Percentiles rank a stretch among this genome's conserved stretches.
Evolutionary conservation across 2,329 filamentous ascomycete genomes (phyloP).

Genomic region (Ramularia endophylla): DNA sequence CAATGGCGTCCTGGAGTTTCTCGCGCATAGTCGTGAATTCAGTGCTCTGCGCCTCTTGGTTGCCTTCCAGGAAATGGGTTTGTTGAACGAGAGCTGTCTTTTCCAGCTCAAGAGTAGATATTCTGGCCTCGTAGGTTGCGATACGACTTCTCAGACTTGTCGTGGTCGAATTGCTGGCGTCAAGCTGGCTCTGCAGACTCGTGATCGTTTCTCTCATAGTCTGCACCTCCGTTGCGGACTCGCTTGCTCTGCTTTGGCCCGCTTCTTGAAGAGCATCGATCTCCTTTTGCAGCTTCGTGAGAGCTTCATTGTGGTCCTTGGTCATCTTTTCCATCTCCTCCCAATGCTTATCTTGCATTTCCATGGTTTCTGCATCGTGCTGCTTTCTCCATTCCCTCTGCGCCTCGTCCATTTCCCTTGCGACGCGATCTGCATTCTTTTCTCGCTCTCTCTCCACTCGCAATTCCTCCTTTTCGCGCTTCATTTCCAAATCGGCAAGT

Average conservation of each 20-base stretch:
- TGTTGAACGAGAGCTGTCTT: conserved; percentile 72
- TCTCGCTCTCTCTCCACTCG: conserved; percentile 35
- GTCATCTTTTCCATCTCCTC: conserved; percentile 63
- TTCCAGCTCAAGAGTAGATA: conserved; percentile 64
- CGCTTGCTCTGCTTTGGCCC: conserved; percentile 50
- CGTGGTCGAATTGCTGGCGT: conserved; percentile 55
- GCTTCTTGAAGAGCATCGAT: conserved; percentile 46
- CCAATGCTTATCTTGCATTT: conserved; percentile 55
- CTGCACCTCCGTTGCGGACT: conserved; percentile 46
- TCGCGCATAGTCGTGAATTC: conserved; percentile 77
- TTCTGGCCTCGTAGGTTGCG: conserved; percentile 42
- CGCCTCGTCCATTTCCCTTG: conserved; percentile 44
- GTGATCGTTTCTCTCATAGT: conserved; percentile 24
- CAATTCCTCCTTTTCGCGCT: conserved; percentile 26
- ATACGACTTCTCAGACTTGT: conserved; percentile 52
- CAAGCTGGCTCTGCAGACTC: conserved; percentile 19
- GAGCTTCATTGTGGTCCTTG: conserved; percentile 56
- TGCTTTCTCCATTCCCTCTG: conserved; percentile 37
- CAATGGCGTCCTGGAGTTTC: conserved; percentile 70
- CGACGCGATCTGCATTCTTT: conserved; percentile 52
- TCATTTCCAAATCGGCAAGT: conserved; percentile 19
- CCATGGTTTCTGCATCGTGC: conserved; percentile 51
- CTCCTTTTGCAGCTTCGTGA: conserved; percentile 56
- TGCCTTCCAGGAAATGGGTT: conserved; percentile 83
- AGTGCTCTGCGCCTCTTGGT: conserved; percentile 81